Evolutionary conservation across 257 asterid genomes (phyloP), one percentile per base, ranked within the genome.

Genomic region (Leonotis leonurus): DNA sequence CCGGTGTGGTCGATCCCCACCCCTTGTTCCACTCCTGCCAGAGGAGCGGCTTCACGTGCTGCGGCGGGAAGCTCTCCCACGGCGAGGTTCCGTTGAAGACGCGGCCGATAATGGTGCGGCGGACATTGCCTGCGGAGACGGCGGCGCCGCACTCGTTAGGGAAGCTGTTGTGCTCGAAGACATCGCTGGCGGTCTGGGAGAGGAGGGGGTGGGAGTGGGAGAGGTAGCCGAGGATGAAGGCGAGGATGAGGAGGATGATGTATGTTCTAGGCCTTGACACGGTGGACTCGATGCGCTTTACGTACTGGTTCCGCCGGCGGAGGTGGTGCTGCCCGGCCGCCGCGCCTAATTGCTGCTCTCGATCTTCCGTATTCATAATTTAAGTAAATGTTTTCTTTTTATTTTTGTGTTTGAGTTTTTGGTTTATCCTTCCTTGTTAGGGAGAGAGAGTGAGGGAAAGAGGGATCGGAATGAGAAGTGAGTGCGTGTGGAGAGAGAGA

Each of bases 1-100:
- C 95, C 11, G 90, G 67, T 0, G 77, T 73, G 12, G 64, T 66
- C 0, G 95, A 86, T 4, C 89, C 93, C 93, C 93, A 82, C 0
- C 93, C 89, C 29, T 69, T 78, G 53, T 58, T 69, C 75, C 80
- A 70, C 30, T 59, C 81, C 18, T 54, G 49, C 20, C 52, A 46
- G 20, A 85, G 75, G 21, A 82, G 59, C 43, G 50, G 49, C 26
- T 50, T 7, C 4, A 65, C 70, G 62, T 80, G 78, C 17, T 62
- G 4, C 2, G 89, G 93, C 9, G 93, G 93, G 58, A 85, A 85
- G 11, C 69, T 63, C 17, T 72, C 55, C 83, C 85, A 85, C 0
- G 93, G 93, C 1, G 86, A 80, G 46, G 69, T 73, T 26, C 80
- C 81, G 67, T 74, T 74, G 78, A 85, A 85, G 7, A 82, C 89